A percentile compares a stretch with the other conserved stretches of the same genome.
phyloP scores from a whole-genome alignment of 306 rosid species.

The Canavalia gladiata region DNA sequence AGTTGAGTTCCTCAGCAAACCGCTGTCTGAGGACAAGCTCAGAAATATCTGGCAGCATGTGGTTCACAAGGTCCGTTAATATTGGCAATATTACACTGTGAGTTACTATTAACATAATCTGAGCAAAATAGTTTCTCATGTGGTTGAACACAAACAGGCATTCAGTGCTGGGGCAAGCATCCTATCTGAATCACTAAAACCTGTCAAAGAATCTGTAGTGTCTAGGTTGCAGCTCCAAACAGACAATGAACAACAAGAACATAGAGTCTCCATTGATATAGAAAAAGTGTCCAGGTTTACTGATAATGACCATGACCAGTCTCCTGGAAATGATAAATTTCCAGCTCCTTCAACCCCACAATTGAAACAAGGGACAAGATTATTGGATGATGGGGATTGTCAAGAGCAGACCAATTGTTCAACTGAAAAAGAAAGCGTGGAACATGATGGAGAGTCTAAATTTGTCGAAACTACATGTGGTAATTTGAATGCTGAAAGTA shows the following conservation, averaged over 20 bases:
- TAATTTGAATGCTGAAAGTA: conserved; percentile 56
- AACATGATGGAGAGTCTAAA: conserved; percentile 78
- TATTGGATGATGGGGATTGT: conserved; percentile 85
- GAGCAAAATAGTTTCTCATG: conserved; percentile 51
- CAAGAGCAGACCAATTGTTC: conserved; percentile 79
- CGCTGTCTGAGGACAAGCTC: conserved; percentile 88
- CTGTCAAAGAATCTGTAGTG: conserved; percentile 66
- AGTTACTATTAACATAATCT: conserved; percentile 24
- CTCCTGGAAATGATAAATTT: conserved; percentile 72
- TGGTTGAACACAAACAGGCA: conserved; percentile 71
- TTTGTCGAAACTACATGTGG: conserved; percentile 76
- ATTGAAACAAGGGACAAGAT: conserved; percentile 70
- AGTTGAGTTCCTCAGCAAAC: conserved; percentile 87
- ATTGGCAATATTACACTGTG: conserved; percentile 10
- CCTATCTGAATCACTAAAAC: conserved; percentile 65
- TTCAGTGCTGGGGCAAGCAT: conserved; percentile 70
- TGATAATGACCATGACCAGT: conserved; percentile 65
- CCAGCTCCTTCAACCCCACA: conserved; percentile 99
- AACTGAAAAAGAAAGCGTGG: conserved; percentile 71
- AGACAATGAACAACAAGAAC: conserved; percentile 53
- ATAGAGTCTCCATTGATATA: conserved; percentile 47
- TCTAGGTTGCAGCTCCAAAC: conserved; percentile 67
- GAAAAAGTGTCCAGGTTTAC: conserved; percentile 45
- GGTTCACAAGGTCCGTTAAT: conserved; percentile 86
- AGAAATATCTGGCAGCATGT: conserved; percentile 99